These are phyloP conservation scores for Blastomyces gilchristii DNA, from an alignment of 2,329 filamentous ascomycete species.

Conservation along the genomic window DNA sequence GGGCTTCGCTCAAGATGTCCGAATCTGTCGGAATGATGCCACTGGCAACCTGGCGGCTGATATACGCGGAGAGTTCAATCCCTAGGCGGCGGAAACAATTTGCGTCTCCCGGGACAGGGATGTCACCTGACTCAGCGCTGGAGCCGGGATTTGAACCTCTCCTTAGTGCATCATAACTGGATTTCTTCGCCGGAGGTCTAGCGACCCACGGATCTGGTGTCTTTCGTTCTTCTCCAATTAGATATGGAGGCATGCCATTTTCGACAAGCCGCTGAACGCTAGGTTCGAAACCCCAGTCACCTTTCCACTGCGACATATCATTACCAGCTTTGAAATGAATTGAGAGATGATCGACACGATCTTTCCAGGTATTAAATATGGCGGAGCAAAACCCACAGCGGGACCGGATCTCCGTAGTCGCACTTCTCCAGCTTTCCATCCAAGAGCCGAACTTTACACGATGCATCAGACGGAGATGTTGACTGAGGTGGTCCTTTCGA, in stretches of 20 bases:
- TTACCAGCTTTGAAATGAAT: slow-evolving; percentile 32
- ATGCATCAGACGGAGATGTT: slow-evolving; percentile 52
- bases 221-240: slow-evolving; percentile 28
- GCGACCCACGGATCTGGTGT: slow-evolving; percentile 26
- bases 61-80: slow-evolving; percentile 31
- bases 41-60: slow-evolving; percentile 25
- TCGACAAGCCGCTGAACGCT: slow-evolving; percentile 28
- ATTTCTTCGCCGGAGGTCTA: neutral
- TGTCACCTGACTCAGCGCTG: slow-evolving; percentile 6
- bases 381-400: slow-evolving; percentile 37
- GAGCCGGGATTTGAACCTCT: neutral
- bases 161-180: neutral
- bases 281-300: slow-evolving; percentile 34
- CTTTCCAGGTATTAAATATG: slow-evolving; percentile 36
- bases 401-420: slow-evolving; percentile 44
- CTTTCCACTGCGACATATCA: slow-evolving; percentile 32
- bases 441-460: slow-evolving; percentile 43
- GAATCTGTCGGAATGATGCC: slow-evolving; percentile 29
- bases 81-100: slow-evolving; percentile 36
- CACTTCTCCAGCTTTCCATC: slow-evolving; percentile 52
- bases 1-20: slow-evolving; percentile 24
- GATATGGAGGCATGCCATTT: slow-evolving; percentile 29
- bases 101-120: slow-evolving; percentile 26
- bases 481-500: slow-evolving; percentile 52
- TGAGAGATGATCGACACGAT: slow-evolving; percentile 33